Percentiles rank a stretch among this genome's conserved stretches.
Evolutionary conservation across 495 filamentous ascomycete genomes (phyloP).

Genomic region (Cladorrhinum samala): DNA sequence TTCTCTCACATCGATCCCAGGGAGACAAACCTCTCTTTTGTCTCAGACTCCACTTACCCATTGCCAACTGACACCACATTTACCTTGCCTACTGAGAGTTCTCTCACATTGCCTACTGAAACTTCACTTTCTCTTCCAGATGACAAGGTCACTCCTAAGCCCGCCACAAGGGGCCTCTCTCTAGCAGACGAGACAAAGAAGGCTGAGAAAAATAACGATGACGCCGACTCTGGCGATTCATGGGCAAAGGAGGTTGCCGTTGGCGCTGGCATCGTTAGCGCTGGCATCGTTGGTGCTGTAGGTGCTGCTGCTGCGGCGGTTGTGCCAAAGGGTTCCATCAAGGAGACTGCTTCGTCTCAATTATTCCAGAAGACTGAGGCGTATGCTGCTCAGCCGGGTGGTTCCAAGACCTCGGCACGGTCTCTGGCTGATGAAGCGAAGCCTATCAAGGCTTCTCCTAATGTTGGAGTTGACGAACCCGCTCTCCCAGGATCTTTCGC

Average conservation of each 20-base stretch:
- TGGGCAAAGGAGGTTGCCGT: constrained; percentile 20
- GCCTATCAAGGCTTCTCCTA: constrained; percentile 21
- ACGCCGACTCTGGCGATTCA: constrained; percentile 1
- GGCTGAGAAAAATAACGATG: neutral
- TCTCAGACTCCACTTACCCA: constrained; percentile 10
- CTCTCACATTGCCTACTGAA: constrained; percentile 12
- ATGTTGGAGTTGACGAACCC: constrained; percentile 24
- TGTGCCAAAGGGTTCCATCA: constrained; percentile 14
- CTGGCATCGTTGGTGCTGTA: too few relatives aligned
- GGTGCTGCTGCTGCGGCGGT: constrained; percentile 19
- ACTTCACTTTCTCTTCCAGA: constrained; percentile 10
- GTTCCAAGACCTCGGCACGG: neutral
- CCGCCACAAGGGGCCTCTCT: constrained; percentile 3
- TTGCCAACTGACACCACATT: constrained; percentile 11
- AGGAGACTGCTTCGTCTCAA: constrained; percentile 8
- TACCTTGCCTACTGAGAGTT: constrained; percentile 14
- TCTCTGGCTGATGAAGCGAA: constrained; percentile 8
- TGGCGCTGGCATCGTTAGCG: constrained; percentile 19
- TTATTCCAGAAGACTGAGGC: constrained; percentile 19
- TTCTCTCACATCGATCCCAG: constrained; percentile 6
- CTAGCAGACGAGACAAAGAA: neutral
- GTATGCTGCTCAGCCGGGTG: constrained; percentile 15
- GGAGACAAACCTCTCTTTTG: constrained; percentile 8
- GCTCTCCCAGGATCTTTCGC: constrained; percentile 36
- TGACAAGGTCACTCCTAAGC: constrained; percentile 2